Evolutionary conservation across 371 early-diverging fungal genomes (phyloP), one percentile per base, ranked within the genome.

Genomic region (Polyrhizophydium stewartii): DNA sequence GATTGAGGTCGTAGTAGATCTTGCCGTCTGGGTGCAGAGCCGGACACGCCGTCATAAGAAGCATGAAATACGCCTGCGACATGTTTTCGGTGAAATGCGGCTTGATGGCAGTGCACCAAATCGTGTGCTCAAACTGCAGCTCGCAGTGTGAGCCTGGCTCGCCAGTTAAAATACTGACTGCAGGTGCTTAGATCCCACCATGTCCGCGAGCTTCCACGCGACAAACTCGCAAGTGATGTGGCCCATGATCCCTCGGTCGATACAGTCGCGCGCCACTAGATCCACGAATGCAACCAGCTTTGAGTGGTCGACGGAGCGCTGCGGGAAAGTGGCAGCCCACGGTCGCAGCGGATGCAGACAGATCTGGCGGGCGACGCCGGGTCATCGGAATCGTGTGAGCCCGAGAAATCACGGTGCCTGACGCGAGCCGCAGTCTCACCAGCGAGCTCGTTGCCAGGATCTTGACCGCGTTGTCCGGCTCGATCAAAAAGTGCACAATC

Each of bases 171-270:
- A 35, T 13, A 13, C 35, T 13, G 35, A 13, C 35, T 13, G 35
- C 35, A 35, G 13, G 35, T 13, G 35, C 13, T 3, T 35, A 7
- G 35, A 13, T 3, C 35, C 3, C 13, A 35, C 35, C 35, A 35
- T 35, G 35, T 35, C 35, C 35, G 3, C 35, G 35, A 35, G 49
- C 49, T 16, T 3, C 49, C 49, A 47, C 16, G 28, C 22, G 16
- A 47, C 49, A 47, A 47, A 47, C 49, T 47, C 49, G 28, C 22
- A 47, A 47, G 49, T 47, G 22, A 47, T 16, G 28, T 47, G 49
- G 3, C 49, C 49, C 3, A 47, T 25, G 28, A 47, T 47, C 7
- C 49, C 49, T 3, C 28, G 49, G 7, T 47, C 7, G 28, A 28
- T 16, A 47, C 49, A 47, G 7, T 47, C 49, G 28, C 28, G 49